phyloP scores from a whole-genome alignment of 345 rosid species.

The Kandelia obovata region DNA sequence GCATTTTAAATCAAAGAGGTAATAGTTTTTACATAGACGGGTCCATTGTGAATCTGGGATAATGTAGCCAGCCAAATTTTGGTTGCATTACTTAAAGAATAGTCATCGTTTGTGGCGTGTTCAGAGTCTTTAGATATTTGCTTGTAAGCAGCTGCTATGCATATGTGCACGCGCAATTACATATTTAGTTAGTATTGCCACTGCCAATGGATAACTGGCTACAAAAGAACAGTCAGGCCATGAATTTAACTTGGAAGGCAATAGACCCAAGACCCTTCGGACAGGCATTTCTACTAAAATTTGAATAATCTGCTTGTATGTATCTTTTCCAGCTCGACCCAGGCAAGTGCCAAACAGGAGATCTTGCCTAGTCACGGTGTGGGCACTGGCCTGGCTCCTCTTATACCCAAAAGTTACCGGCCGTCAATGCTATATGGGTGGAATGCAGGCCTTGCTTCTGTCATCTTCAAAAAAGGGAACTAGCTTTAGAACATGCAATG shows the following conservation, averaged over 20 bases:
- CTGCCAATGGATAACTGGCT: too few species aligned
- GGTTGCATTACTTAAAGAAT: neutral
- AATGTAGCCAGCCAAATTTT: neutral
- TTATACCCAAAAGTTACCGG: slow-evolving; percentile 51
- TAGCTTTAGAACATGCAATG: slow-evolving; percentile 17
- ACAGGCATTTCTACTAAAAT: neutral
- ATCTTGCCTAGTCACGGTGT: slow-evolving; percentile 29
- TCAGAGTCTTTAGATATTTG: too few species aligned
- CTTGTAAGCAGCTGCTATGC: too few species aligned
- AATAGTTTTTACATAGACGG: neutral
- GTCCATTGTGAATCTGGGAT: neutral
- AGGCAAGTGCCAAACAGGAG: slow-evolving; percentile 35
- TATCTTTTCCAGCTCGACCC: slow-evolving; percentile 40
- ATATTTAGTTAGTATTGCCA: too few species aligned
- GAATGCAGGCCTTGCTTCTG: slow-evolving; percentile 66
- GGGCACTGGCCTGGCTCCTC: slow-evolving; percentile 46
- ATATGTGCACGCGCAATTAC: too few species aligned
- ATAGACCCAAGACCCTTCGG: neutral
- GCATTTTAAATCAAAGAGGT: neutral
- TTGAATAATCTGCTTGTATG: slow-evolving; percentile 9
- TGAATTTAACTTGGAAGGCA: neutral
- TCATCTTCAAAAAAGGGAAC: slow-evolving; percentile 61
- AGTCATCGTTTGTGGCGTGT: too few species aligned
- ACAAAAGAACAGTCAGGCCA: too few species aligned
- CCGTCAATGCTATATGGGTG: slow-evolving; percentile 59